A percentile compares a stretch with the other conserved stretches of the same genome.
These are phyloP conservation scores for Pichia paraexigua DNA, from an alignment of 805 yeast species.

Conservation along the genomic window DNA sequence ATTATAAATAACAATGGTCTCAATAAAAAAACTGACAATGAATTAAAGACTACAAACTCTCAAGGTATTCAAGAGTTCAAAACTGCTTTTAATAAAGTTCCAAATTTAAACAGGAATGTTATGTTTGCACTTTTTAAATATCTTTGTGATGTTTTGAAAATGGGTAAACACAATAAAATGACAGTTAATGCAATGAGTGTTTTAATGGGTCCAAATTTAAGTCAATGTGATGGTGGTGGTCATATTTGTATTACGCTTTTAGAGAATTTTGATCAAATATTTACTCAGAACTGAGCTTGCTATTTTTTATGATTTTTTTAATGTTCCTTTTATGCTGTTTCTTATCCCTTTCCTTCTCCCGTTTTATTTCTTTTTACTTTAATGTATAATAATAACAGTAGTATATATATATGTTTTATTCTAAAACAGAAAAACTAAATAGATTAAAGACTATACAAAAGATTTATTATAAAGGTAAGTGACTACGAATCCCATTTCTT, in stretches of 20 bases:
- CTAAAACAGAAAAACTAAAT: background rate
- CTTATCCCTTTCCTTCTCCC: background rate
- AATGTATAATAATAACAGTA: background rate
- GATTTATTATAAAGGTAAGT: slow-evolving; percentile 3
- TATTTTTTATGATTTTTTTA: background rate
- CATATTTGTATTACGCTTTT: slow-evolving; percentile 25
- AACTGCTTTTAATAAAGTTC: slow-evolving; percentile 35
- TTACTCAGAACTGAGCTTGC: slow-evolving; percentile 5
- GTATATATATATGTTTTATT: background rate
- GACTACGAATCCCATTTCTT: slow-evolving; percentile 8
- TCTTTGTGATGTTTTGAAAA: slow-evolving; percentile 53
- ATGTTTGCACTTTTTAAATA: slow-evolving; percentile 61
- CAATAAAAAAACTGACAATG: slow-evolving; percentile 17
- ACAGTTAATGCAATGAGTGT: slow-evolving; percentile 54
- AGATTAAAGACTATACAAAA: background rate
- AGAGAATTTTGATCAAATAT: slow-evolving; percentile 22
- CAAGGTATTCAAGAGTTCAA: slow-evolving; percentile 10
- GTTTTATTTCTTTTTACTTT: background rate
- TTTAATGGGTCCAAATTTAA: slow-evolving; percentile 30
- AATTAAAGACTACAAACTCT: background rate
- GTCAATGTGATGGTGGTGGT: slow-evolving; percentile 28
- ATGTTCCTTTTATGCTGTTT: background rate
- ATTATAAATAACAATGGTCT: slow-evolving; percentile 16
- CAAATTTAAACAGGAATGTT: slow-evolving; percentile 49
- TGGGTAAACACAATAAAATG: slow-evolving; percentile 70